A percentile compares a stretch with the other conserved stretches of the same genome.
These are phyloP conservation scores for Solanum hybrid DNA, from an alignment of 305 asterid species.

Conservation along the genomic window DNA sequence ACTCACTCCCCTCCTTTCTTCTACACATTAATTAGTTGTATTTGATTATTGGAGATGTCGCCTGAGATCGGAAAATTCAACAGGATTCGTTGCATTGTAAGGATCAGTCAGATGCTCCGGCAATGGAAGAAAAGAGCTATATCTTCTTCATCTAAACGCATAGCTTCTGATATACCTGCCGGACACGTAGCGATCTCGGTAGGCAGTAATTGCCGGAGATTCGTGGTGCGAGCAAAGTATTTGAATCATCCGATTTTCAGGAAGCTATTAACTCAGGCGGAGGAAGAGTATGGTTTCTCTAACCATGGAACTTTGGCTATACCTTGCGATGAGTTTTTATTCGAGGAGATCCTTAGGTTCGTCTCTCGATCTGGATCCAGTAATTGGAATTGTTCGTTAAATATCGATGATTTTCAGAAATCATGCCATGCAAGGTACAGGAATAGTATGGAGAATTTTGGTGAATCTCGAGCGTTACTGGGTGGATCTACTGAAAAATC, in stretches of 20 bases:
- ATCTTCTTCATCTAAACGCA: constrained; percentile 9
- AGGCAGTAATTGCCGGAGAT: constrained; percentile 40
- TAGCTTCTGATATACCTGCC: constrained; percentile 60
- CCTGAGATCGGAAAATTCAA: constrained; percentile 28
- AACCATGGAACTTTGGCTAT: constrained; percentile 52
- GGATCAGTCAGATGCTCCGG: constrained; percentile 61
- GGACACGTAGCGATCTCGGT: constrained; percentile 74
- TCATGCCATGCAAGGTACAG: constrained; percentile 35
- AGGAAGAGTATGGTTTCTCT: constrained; percentile 65
- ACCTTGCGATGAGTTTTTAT: constrained; percentile 64
- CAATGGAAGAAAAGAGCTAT: constrained; percentile 59
- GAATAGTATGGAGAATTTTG: constrained; percentile 17
- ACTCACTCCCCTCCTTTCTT: background rate
- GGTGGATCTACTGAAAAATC: constrained; percentile 23
- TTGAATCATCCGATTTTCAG: constrained; percentile 65
- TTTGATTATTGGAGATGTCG: background rate
- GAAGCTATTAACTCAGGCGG: constrained; percentile 47
- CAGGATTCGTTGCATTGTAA: constrained; percentile 51
- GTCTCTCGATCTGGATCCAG: constrained; percentile 23
- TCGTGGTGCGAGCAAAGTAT: constrained; percentile 50
- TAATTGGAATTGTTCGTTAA: constrained; percentile 4
- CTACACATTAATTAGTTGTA: background rate
- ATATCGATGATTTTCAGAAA: constrained; percentile 30
- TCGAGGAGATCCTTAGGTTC: constrained; percentile 53
- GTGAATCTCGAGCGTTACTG: constrained; percentile 53